Evolutionary conservation across 306 rosid genomes (phyloP), one percentile per base, ranked within the genome.

Genomic region (Castanea crenata): DNA sequence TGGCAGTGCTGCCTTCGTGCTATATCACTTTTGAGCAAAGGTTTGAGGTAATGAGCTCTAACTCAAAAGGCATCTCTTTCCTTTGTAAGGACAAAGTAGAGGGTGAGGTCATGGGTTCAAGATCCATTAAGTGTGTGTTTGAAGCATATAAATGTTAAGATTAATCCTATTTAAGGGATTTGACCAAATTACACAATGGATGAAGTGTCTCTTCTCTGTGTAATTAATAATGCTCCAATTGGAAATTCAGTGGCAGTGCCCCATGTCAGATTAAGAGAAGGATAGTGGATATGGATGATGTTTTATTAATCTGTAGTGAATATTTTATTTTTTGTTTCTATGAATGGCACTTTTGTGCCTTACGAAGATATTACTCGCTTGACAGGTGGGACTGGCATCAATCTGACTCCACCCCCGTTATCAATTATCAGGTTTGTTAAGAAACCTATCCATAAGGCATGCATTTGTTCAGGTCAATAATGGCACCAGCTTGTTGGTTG

Each of bases 321-420:
- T 20, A 32, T 44, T 31, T 12, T n/a, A 41, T 41, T 27, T 27
- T 65, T 65, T 31, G 19, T 65, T 32, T 65, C 71, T n/a, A 18
- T 32, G 35, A 27, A 32, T 74, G 51, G 69, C 38, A 77, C 44
- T n/a, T 76, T 46, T 71, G 75, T 78, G 61, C 57, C 49, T 16
- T 68, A 74, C 46, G 34, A 56, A 75, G 65, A 57, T 80, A 64
- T 76, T 85, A 16, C 76, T 80, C 79, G 6, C 70, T 80, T 84
- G 75, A 76, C 89, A 94, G 98, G 98, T 84, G 98, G 98, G 68
- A 94, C 98, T 57, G 98, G 98, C 87, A 92, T 92, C 89, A 94
- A 94, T 88, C 86, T 94, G 72, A 94, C 98, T 85, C 98, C 98
- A 29, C 98, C 98, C 78, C 98, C 98, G 8, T 84, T 63, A 68